Percentiles rank a stretch among this genome's conserved stretches.
These are phyloP conservation scores for Trichocladium uniseriatum DNA, from an alignment of 495 filamentous ascomycete genomes.

Conservation along the genomic window DNA sequence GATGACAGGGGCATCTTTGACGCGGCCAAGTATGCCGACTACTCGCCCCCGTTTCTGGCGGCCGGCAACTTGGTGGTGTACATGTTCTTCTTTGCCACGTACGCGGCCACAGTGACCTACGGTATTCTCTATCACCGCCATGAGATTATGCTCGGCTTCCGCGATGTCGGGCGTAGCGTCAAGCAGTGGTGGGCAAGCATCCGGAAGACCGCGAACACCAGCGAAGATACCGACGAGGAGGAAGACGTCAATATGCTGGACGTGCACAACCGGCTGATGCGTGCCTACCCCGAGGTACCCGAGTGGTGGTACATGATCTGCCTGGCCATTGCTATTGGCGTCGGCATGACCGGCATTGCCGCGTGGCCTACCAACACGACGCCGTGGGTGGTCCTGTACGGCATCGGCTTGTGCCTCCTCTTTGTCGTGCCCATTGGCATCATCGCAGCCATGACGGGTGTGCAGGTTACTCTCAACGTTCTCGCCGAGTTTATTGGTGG, in stretches of 20 bases:
- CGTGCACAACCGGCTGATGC: constrained; percentile 35
- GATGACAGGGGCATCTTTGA: constrained; percentile 32
- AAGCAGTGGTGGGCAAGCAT: constrained; percentile 8
- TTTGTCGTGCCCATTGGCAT: constrained; percentile 37
- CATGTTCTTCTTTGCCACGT: constrained; percentile 34
- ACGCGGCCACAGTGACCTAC: constrained; percentile 32
- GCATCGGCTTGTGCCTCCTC: constrained; percentile 33
- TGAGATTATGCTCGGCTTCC: constrained; percentile 33
- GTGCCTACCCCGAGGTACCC: constrained; percentile 31
- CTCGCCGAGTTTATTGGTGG: constrained; percentile 41
- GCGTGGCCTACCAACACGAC: constrained; percentile 34
- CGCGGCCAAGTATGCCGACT: constrained; percentile 25
- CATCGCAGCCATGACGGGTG: constrained; percentile 35
- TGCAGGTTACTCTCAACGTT: constrained; percentile 35
- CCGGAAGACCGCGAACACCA: background rate
- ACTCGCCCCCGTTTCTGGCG: constrained; percentile 34
- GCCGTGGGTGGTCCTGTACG: constrained; percentile 34
- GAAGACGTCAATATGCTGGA: constrained; percentile 20
- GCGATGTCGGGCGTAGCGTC: constrained; percentile 21
- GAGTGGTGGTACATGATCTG: constrained; percentile 36
- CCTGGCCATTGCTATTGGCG: constrained; percentile 24
- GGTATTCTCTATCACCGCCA: constrained; percentile 31
- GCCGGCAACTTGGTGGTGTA: constrained; percentile 29
- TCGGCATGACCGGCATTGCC: constrained; percentile 31
- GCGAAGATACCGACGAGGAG: constrained; percentile 14